Percentiles rank a stretch among this genome's conserved stretches.
These are phyloP conservation scores for Exidia glandulosa DNA, from an alignment of 768 basidiomycete genomes.

Conservation along the genomic window DNA sequence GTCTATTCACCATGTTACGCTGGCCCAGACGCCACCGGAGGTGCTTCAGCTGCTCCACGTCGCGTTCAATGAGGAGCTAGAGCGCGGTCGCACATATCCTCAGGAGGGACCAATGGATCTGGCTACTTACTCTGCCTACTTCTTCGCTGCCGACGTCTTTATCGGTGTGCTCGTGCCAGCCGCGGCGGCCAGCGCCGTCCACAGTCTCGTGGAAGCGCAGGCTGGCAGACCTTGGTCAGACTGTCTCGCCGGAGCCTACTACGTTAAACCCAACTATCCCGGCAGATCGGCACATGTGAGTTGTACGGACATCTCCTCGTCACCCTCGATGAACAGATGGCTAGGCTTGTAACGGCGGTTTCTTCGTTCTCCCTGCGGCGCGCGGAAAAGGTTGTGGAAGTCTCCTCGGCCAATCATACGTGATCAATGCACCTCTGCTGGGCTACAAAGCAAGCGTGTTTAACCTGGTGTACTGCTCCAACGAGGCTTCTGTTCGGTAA, in stretches of 20 bases:
- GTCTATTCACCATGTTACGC: conserved; percentile 43
- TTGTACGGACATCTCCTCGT: conserved; percentile 10
- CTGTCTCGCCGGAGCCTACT: conserved; percentile 68
- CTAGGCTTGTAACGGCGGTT: conserved; percentile 84
- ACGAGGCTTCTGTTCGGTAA: conserved; percentile 60
- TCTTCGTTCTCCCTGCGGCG: conserved; percentile 57
- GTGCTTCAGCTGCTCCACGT: conserved; percentile 48
- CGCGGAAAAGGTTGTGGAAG: conserved; percentile 59
- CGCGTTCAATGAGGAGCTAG: conserved; percentile 64
- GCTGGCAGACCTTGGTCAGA: conserved; percentile 51
- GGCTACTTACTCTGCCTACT: conserved; percentile 59
- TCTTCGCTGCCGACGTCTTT: conserved; percentile 67
- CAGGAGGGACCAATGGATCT: conserved; percentile 47
- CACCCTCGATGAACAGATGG: background rate
- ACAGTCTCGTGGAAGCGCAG: conserved; percentile 33
- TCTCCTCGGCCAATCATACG: conserved; percentile 63
- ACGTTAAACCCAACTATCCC: conserved; percentile 84
- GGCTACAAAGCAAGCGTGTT: conserved; percentile 77
- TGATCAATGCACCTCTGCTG: conserved; percentile 68
- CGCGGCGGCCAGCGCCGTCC: conserved; percentile 10
- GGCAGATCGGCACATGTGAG: conserved; percentile 82
- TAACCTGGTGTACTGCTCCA: conserved; percentile 85
- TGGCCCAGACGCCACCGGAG: conserved; percentile 27
- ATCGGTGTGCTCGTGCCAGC: conserved; percentile 38
- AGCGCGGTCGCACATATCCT: conserved; percentile 73